Evolutionary conservation across 192 early-diverging fungal species (phyloP), one percentile per base, ranked within the genome.

Genomic region (Chytriomyces confervae): DNA sequence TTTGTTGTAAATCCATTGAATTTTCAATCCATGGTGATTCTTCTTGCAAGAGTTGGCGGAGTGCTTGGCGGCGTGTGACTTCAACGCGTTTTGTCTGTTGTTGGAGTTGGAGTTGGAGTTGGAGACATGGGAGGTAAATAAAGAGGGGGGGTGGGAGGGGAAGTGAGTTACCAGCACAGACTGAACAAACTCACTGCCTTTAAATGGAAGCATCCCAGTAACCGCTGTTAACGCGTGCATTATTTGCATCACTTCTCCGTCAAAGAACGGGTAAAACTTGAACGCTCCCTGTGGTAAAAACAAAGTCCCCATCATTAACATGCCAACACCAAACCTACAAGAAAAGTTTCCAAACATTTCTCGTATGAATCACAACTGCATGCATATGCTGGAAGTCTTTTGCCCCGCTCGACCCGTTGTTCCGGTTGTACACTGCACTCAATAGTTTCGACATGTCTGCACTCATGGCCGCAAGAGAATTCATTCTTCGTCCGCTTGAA

Each of bases 231-330:
- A 11, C 36, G 65, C 47, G 23, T 67, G 43, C 13, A 79, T 24
- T 51, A 78, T 80, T 62, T 75, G 45, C 6, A 5, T 61, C 50
- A 78, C 62, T 80, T 84, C 80, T 11, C 83, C 72, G 61, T 69
- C 78, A 46, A 36, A 64, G 64, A 82, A 83, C 6, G 83, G 83
- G 60, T 72, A 84, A 48, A 84, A 70, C 77, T 80, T 82, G 74
- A 76, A 84, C 11, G 82, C 80, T 65, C 83, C 80, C 66, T 71
- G 20, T 13, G 10, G 53, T 36, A 45, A 75, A 53, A 0, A 6
- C 47, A n/a, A 36, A 36, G 29, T 36, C 29, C 2, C 23, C 10
- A 50, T 16, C 5, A 57, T 4, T 7, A 16, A 78, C 11, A 6
- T 64, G 36, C 1, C 69, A 78, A 1, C 53, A 0, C 1, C 71